Conservation (phyloP, 495 filamentous ascomycete genomes). For the Lasiosphaeriaceae sp. region DNA sequence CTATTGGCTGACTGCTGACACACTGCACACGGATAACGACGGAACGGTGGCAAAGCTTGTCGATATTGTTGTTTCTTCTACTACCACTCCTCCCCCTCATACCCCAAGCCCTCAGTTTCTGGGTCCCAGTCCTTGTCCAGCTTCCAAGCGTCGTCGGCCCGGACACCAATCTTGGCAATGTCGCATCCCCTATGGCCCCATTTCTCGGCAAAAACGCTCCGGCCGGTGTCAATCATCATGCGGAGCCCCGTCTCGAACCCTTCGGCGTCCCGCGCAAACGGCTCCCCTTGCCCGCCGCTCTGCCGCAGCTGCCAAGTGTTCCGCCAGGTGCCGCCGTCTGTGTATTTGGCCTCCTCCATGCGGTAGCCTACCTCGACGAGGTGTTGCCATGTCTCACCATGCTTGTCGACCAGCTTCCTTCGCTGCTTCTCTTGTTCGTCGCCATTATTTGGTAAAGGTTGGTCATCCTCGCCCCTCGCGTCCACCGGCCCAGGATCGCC, state of each 20-base stretch:
- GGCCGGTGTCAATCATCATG: conserved; percentile 48
- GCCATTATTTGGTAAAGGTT: not conserved
- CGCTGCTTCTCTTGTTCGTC: conserved; percentile 17
- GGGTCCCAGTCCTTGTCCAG: conserved; percentile 36
- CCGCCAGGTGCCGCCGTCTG: conserved; percentile 25
- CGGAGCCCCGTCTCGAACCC: conserved; percentile 49
- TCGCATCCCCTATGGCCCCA: conserved; percentile 44
- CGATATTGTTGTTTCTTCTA: not conserved
- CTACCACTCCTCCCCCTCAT: conserved; percentile 12
- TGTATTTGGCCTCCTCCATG: conserved; percentile 36
- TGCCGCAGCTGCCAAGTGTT: conserved; percentile 54
- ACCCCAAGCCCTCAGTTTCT: conserved; percentile 16
- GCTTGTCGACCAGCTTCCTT: conserved; percentile 17
- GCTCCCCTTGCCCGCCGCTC: conserved; percentile 53
- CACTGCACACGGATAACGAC: too few relatives aligned
- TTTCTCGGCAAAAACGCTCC: conserved; percentile 50
- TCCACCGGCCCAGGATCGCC: conserved; percentile 23
- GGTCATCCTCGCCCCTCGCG: not conserved
- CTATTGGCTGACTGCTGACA: too few relatives aligned
- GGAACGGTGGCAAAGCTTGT: too few relatives aligned
- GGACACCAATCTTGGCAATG: conserved; percentile 22
- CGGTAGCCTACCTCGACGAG: conserved; percentile 28
- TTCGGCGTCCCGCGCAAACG: conserved; percentile 50
- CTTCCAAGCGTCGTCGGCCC: conserved; percentile 33
- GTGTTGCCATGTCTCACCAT: conserved; percentile 34